Percentiles rank a stretch among this genome's conserved stretches.
phyloP scores from a whole-genome alignment of 768 basidiomycete species.

The Suillus decipiens region DNA sequence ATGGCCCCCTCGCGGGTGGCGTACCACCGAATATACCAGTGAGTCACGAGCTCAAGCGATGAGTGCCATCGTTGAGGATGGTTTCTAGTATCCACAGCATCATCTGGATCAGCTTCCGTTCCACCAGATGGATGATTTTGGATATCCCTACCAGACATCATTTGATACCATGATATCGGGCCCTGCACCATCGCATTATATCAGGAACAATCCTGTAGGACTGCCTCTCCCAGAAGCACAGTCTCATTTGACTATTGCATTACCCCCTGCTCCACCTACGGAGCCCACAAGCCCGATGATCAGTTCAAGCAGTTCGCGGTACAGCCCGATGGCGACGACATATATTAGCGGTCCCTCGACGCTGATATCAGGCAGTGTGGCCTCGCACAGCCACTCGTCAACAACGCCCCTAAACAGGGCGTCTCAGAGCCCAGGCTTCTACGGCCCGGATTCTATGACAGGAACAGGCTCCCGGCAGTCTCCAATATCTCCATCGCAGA shows the following conservation, averaged over 20 bases:
- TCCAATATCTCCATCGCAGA: constrained; percentile 25
- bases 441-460: constrained; percentile 4
- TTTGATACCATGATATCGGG: background rate
- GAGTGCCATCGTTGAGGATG: background rate
- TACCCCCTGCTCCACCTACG: background rate
- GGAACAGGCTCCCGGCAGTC: constrained; percentile 14
- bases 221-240: background rate
- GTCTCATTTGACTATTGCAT: background rate
- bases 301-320: background rate
- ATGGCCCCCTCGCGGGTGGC: background rate
- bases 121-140: background rate
- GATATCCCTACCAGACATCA: background rate
- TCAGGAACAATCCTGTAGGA: background rate
- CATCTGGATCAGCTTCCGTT: background rate
- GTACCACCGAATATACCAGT: background rate
- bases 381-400: constrained; percentile 23
- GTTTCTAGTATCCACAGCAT: too few species aligned
- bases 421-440: constrained; percentile 9
- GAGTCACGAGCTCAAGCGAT: background rate
- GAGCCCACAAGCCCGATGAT: background rate
- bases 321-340: constrained; percentile 1
- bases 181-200: background rate
- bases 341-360: constrained; percentile 16
- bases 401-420: constrained; percentile 19
- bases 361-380: background rate